A percentile compares a stretch with the other conserved stretches of the same genome.
These are phyloP conservation scores for Alternaria sp. DNA, from an alignment of 2,329 filamentous ascomycete genomes.

Conservation along the genomic window DNA sequence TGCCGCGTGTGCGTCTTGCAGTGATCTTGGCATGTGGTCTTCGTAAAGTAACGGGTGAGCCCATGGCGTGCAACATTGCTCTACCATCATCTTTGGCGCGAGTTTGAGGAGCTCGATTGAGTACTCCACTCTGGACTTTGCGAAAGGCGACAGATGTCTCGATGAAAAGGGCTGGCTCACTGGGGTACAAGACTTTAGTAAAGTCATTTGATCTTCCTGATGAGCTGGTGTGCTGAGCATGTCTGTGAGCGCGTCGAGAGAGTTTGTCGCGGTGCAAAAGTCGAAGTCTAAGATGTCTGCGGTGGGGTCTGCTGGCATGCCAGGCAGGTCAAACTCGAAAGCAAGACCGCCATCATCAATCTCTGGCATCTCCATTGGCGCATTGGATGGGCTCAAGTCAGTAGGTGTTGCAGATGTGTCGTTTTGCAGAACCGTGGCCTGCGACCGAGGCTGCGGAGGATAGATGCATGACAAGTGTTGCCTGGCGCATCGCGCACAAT, in stretches of 20 bases:
- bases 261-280: conserved; percentile 49
- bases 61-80: conserved; percentile 60
- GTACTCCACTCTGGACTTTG: conserved; percentile 33
- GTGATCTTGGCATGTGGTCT: conserved; percentile 58
- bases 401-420: conserved; percentile 10
- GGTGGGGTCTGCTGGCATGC: conserved; percentile 5
- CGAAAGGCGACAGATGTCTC: conserved; percentile 24
- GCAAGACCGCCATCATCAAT: conserved; percentile 12
- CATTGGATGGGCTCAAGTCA: conserved; percentile 21
- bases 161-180: conserved; percentile 11
- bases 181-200: neutral
- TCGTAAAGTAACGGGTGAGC: conserved; percentile 59
- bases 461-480: conserved; percentile 59
- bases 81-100: conserved; percentile 52
- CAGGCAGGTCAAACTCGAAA: conserved; percentile 12
- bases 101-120: conserved; percentile 35
- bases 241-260: conserved; percentile 57
- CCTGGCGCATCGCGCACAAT: conserved; percentile 60
- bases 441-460: conserved; percentile 16
- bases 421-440: neutral
- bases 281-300: conserved; percentile 26
- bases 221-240: conserved; percentile 5
- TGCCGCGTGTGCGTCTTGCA: conserved; percentile 62
- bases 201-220: neutral
- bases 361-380: conserved; percentile 21